Evolutionary conservation across 208 protist species (phyloP), one percentile per base, ranked within the genome.

Genomic region (Angomonas ambiguus): DNA sequence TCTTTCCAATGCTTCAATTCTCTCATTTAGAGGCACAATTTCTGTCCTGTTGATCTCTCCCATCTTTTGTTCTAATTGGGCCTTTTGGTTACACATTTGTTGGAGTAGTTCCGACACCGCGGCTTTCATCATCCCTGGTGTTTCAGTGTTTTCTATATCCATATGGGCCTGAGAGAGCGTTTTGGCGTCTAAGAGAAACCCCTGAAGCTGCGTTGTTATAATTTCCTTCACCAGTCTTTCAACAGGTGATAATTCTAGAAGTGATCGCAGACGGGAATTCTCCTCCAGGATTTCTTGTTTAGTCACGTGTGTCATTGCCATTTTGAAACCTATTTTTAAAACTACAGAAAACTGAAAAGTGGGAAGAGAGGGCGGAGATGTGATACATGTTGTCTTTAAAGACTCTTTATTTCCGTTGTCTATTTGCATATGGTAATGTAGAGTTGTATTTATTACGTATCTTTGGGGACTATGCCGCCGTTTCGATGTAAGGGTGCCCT

Each of bases 401-500:
- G n/a, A n/a, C n/a, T n/a, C n/a, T n/a, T n/a, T n/a, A n/a, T n/a
- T n/a, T n/a, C n/a, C n/a, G n/a, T n/a, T n/a, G n/a, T n/a, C n/a
- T n/a, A n/a, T n/a, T n/a, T n/a, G n/a, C n/a, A n/a, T n/a, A n/a
- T n/a, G n/a, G n/a, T n/a, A n/a, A n/a, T n/a, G n/a, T n/a, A n/a
- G n/a, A n/a, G n/a, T n/a, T n/a, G n/a, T n/a, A n/a, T n/a, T n/a
- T n/a, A 24, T 31, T 38, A 24, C 34, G 38, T 18, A 27, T 49
- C 51, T 42, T 35, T 41, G 27, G 20, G n/a, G 13, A 30, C 51
- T 30, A 30, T 27, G 22, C 42, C 0, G 28, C 27, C 49, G 18
- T 27, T 65, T 20, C 78, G 69, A 58, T 95, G 89, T 78, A 95
- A 83, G 0, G 89, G 86, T 35, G 89, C 76, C 10, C 74, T 78